Evolutionary conservation across 1,284 basidiomycete species (phyloP), one percentile per base, ranked within the genome.

Genomic region (Boletus sp.): DNA sequence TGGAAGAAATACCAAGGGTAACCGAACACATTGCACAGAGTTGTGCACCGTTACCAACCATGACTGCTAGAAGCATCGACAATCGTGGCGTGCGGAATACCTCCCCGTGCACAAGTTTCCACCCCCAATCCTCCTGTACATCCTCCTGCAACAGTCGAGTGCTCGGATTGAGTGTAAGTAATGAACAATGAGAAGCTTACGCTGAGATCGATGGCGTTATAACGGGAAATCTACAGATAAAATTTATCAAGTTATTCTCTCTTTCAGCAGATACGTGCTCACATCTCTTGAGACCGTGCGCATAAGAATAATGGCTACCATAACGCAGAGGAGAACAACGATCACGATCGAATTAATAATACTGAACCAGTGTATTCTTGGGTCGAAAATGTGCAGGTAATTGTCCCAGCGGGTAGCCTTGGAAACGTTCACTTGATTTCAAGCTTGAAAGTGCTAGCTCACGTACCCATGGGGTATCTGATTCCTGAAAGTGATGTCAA

Each of bases 61-160:
- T 78, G 38, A 95, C 80, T 3, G 91, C 85, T 6, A 99, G 73
- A 10, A 89, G 60, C 78, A 94, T 82, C 0, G 91, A 81, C 49
- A 87, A 78, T 40, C 73, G 69, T 0, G 95, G 95, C 4, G 88
- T 74, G 25, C 95, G 82, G 77, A 97, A 98, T 13, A 99, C 91
- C 69, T 99, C 95, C 25, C 92, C 94, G 59, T 97, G 94, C 9
- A 98, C 82, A 16, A 95, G 78, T 63, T 98, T 98, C 95, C 95
- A 99, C 4, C 95, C 95, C 77, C 89, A 97, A 61, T 99, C 95
- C 70, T 97, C 94, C 71, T 96, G 94, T 1, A 97, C 90, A 59
- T 97, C 94, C 67, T 98, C 94, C 82, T 91, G 59, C 27, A 52
- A 51, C 36, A 40, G 40, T 20, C 52, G 29, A 41, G 20, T 34